phyloP scores from a whole-genome alignment of 1,284 basidiomycete genomes.

The Fomitopsis pinicola region DNA sequence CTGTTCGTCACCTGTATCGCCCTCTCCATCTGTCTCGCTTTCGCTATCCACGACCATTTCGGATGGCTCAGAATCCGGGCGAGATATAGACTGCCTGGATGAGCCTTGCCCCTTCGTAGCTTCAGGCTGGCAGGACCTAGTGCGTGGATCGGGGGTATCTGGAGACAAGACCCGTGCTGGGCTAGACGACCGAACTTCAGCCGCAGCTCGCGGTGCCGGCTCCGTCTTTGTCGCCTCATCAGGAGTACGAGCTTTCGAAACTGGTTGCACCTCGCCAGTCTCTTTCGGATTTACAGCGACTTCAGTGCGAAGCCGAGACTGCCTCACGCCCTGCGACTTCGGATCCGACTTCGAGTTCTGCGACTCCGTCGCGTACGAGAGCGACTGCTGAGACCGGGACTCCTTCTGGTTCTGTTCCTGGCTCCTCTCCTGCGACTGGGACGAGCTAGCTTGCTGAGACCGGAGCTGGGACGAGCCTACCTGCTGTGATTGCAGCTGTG shows the following conservation, averaged over 20 bases:
- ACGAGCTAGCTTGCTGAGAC: too few relatives aligned
- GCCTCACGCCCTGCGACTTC: background rate
- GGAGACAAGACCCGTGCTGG: background rate
- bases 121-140: constrained; percentile 13
- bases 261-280: background rate
- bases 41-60: background rate
- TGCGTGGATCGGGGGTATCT: constrained; percentile 5
- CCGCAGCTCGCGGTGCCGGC: background rate
- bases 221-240: background rate
- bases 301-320: constrained; percentile 18
- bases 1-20: constrained; percentile 6
- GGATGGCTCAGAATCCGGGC: background rate
- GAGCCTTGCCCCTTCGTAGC: constrained; percentile 4
- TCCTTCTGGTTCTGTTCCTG: background rate
- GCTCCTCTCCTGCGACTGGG: background rate
- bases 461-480: too few relatives aligned
- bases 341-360: constrained; percentile 1
- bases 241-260: background rate
- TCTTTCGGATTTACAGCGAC: background rate
- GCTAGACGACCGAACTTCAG: background rate
- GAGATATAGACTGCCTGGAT: background rate
- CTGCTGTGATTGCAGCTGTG: background rate
- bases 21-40: constrained; percentile 4
- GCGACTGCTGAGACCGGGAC: constrained; percentile 4
- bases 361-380: constrained; percentile 8